Base-by-base conservation (phyloP, 768 basidiomycete species). In the Russula sp. region DNA sequence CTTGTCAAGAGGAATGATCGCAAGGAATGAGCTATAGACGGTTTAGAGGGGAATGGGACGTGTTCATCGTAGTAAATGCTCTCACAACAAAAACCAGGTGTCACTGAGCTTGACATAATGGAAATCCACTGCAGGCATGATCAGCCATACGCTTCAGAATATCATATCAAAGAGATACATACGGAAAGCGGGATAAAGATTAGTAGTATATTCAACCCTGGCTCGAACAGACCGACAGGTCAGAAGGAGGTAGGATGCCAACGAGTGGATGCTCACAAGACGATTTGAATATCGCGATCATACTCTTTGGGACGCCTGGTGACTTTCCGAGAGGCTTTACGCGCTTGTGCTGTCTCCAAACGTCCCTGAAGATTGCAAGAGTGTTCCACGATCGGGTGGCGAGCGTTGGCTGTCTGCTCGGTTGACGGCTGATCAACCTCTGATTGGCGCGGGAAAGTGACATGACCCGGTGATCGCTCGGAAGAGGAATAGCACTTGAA, bases 1-100 rank as follows among this genome's bases (percentile, higher is more conserved):
- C 76, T 92, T 90, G 44, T 92, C 92, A 7, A 93, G 79, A 7
- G 92, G 92, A 65, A 94, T 82, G 62, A 94, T 94, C 10, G 92
- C 84, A 48, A 91, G 75, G 72, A 94, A 92, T 1, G 86, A 84
- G 71, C 88, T 90, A 22, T 20, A 13, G 10, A 56, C n/a, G n/a
- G 10, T 42, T 38, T 30, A 53, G 46, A 54, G 50, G 13, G 14
- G n/a, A 20, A n/a, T 36, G 2, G 20, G n/a, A n/a, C 1, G 56
- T 18, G 9, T 10, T 2, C 16, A 18, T 57, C 13, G 34, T 2
- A 14, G 14, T 3, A 3, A 8, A 10, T 16, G 16, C 3, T 79
- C 89, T 70, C 70, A 91, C 91, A 87, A 91, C 79, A 64, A 92
- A 92, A 66, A 90, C 76, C 18, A 90, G 73, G 85, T 89, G 69